Conservation (phyloP, 2,329 filamentous ascomycete species). For the Pyricularia sp. region DNA sequence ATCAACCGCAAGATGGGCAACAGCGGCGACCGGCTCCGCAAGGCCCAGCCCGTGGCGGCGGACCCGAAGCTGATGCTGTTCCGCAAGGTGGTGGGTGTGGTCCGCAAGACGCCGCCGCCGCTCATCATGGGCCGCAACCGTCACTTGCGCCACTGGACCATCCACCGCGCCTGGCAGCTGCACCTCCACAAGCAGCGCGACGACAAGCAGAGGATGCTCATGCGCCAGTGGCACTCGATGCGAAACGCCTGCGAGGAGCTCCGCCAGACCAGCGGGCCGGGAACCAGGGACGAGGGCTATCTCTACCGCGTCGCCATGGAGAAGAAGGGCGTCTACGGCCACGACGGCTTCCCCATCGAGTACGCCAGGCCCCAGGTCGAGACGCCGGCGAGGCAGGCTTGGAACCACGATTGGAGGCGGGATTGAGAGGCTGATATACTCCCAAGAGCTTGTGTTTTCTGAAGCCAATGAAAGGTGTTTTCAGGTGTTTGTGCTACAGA, state of each 20-base stretch:
- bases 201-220: constrained; percentile 57
- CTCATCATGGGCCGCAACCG: constrained; percentile 84
- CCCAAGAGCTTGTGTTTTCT: neutral
- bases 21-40: constrained; percentile 7
- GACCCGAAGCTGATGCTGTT: constrained; percentile 24
- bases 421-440: neutral
- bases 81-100: constrained; percentile 20
- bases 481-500: neutral
- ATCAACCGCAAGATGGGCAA: neutral
- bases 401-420: constrained; percentile 89
- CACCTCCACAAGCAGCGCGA: constrained; percentile 61
- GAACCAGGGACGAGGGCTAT: constrained; percentile 52
- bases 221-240: constrained; percentile 77
- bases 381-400: constrained; percentile 66
- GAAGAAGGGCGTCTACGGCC: constrained; percentile 75
- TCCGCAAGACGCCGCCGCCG: constrained; percentile 42
- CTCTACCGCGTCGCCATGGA: constrained; percentile 83
- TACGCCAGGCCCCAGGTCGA: constrained; percentile 82
- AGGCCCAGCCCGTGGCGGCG: constrained; percentile 6
- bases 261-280: constrained; percentile 48
- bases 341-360: constrained; percentile 76
- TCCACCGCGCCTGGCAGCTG: constrained; percentile 90
- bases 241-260: constrained; percentile 78
- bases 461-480: neutral
- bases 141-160: constrained; percentile 93